Conservation (phyloP, 2,329 filamentous ascomycete genomes). For the Talaromyces sp. region DNA sequence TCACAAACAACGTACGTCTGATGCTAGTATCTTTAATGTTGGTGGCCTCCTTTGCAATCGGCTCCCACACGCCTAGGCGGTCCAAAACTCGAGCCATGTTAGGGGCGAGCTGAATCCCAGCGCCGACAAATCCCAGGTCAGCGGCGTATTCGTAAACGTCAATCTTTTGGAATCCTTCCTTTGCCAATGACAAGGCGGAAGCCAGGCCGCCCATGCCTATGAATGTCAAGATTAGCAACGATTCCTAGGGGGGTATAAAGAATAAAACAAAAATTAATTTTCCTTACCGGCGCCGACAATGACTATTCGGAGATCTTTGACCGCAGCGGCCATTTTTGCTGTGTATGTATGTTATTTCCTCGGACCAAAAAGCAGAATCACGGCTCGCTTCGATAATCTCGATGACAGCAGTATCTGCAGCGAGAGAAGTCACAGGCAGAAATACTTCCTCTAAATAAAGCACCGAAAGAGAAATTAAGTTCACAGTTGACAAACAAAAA, state of each 20-base stretch:
- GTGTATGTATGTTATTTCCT: neutral
- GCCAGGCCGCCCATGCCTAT: constrained; percentile 74
- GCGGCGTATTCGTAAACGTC: constrained; percentile 68
- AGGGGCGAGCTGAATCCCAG: constrained; percentile 76
- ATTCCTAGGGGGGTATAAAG: neutral
- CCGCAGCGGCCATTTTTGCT: constrained; percentile 19
- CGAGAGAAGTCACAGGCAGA: neutral
- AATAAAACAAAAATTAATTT: neutral
- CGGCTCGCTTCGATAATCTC: neutral
- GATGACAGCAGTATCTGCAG: neutral
- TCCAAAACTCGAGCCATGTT: constrained; percentile 76
- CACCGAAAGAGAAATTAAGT: neutral
- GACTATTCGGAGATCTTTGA: constrained; percentile 37
- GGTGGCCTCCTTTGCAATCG: constrained; percentile 65
- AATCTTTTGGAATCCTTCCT: constrained; percentile 68
- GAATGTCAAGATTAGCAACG: neutral
- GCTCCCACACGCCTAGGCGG: constrained; percentile 64
- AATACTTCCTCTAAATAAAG: neutral
- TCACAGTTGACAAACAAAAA: neutral
- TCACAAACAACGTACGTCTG: constrained; percentile 43
- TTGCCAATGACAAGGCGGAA: constrained; percentile 65
- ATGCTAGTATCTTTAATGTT: constrained; percentile 68
- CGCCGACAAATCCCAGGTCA: constrained; percentile 72
- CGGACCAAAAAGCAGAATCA: neutral
- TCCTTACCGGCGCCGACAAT: constrained; percentile 45